These are phyloP conservation scores for Fusarium hostae DNA, from an alignment of 2,329 filamentous ascomycete species.

Conservation along the genomic window DNA sequence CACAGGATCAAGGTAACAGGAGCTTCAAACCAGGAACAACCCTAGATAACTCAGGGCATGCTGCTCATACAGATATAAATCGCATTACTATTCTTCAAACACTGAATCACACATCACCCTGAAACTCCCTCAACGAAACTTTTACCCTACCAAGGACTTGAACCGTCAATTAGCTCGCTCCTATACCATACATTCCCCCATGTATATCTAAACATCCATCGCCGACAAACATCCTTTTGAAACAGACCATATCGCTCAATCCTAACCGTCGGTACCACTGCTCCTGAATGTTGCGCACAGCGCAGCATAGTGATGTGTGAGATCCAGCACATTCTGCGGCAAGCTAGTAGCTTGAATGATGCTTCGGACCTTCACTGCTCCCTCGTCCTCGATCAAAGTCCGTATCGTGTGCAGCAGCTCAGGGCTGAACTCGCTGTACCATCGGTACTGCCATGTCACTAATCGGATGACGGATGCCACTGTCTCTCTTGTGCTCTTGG, in stretches of 20 bases:
- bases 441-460: slow-evolving; percentile 98
- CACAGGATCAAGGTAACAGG: background rate
- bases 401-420: slow-evolving; percentile 88
- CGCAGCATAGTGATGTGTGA: slow-evolving; percentile 96
- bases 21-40: background rate
- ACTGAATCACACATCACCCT: background rate
- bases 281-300: slow-evolving; percentile 95
- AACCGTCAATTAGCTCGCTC: slow-evolving; percentile 32
- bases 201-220: slow-evolving; percentile 24
- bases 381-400: slow-evolving; percentile 95
- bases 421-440: slow-evolving; percentile 99
- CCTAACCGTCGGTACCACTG: slow-evolving; percentile 85
- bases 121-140: slow-evolving; percentile 14
- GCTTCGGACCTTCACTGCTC: slow-evolving; percentile 94
- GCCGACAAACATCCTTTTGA: slow-evolving; percentile 1
- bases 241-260: slow-evolving; percentile 7
- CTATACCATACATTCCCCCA: slow-evolving; percentile 10
- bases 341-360: slow-evolving; percentile 97
- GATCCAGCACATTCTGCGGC: slow-evolving; percentile 89
- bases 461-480: slow-evolving; percentile 88
- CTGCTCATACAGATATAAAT: background rate
- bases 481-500: slow-evolving; percentile 81
- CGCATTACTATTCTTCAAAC: background rate
- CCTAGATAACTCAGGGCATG: background rate
- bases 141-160: slow-evolving; percentile 23